Evolutionary conservation across 164 flowering plant genomes (phyloP).

Genomic region (Magnolia officinalis): DNA sequence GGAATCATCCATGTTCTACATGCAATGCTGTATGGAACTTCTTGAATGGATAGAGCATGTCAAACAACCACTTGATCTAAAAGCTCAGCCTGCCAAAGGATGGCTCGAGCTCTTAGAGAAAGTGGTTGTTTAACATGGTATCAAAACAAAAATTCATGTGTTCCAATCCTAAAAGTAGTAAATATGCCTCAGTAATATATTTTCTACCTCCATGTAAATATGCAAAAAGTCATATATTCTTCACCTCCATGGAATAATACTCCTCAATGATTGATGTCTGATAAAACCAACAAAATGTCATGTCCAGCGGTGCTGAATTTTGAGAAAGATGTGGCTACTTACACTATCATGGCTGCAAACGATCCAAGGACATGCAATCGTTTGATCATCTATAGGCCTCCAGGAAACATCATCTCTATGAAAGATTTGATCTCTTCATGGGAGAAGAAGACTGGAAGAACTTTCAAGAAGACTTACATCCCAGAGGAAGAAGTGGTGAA

Average conservation of each 20-base stretch:
- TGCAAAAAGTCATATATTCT: too few species aligned
- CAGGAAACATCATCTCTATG: conserved; percentile 28
- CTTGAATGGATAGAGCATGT: too few species aligned
- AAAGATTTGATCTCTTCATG: conserved; percentile 32
- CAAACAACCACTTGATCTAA: too few species aligned
- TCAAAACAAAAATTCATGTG: background rate
- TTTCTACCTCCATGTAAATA: too few species aligned
- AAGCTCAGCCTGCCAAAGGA: too few species aligned
- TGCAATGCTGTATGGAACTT: too few species aligned
- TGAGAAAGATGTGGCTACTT: conserved; percentile 38
- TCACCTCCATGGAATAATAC: background rate
- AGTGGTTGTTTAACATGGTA: too few species aligned
- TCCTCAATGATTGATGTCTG: background rate
- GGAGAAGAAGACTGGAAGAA: conserved; percentile 35
- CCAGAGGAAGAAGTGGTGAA: conserved; percentile 9
- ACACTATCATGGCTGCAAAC: conserved; percentile 31
- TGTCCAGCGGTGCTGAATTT: conserved; percentile 33
- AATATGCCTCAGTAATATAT: too few species aligned
- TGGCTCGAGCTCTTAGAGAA: too few species aligned
- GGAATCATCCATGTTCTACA: too few species aligned
- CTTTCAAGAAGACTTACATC: conserved; percentile 21
- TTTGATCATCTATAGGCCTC: conserved; percentile 26
- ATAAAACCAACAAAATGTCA: background rate
- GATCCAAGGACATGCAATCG: conserved; percentile 34
- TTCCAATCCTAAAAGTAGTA: too few species aligned